These are phyloP conservation scores for Sparassis latifolia DNA, from an alignment of 1,284 basidiomycete species.

Conservation along the genomic window DNA sequence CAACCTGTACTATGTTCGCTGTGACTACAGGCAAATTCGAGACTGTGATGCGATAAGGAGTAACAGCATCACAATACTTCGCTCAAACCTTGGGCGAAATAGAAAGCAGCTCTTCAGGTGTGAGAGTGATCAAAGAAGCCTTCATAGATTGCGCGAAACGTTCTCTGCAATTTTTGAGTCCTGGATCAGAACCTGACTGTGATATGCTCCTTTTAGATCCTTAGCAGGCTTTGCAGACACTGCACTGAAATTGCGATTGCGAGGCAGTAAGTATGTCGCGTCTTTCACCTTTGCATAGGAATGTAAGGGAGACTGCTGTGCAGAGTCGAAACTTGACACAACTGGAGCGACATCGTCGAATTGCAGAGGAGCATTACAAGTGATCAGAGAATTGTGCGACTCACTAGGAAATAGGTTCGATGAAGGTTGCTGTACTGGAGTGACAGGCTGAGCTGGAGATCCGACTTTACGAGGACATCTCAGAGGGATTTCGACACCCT, in stretches of 20 bases:
- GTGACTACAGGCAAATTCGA: neutral
- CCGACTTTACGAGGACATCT: neutral
- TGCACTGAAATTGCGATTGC: neutral
- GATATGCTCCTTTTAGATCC: conserved; percentile 4
- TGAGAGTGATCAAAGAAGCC: conserved; percentile 4
- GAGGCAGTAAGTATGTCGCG: neutral
- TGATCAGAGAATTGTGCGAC: neutral
- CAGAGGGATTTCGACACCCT: neutral
- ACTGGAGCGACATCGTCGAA: neutral
- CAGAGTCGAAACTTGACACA: neutral
- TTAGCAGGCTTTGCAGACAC: neutral
- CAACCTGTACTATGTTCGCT: neutral
- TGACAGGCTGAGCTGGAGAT: neutral
- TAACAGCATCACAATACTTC: neutral
- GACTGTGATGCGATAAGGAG: conserved; percentile 1
- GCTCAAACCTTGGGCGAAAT: conserved; percentile 8
- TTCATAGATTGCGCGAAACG: conserved; percentile 8
- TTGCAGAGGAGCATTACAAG: neutral
- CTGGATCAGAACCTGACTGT: conserved; percentile 3
- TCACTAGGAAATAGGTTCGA: neutral
- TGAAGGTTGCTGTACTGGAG: neutral
- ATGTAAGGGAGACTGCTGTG: neutral
- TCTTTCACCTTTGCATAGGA: neutral
- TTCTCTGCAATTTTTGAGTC: conserved; percentile 5
- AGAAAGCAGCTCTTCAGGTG: conserved; percentile 8